phyloP scores from a whole-genome alignment of 257 asterid genomes.

The Solanum raphanifolium region DNA sequence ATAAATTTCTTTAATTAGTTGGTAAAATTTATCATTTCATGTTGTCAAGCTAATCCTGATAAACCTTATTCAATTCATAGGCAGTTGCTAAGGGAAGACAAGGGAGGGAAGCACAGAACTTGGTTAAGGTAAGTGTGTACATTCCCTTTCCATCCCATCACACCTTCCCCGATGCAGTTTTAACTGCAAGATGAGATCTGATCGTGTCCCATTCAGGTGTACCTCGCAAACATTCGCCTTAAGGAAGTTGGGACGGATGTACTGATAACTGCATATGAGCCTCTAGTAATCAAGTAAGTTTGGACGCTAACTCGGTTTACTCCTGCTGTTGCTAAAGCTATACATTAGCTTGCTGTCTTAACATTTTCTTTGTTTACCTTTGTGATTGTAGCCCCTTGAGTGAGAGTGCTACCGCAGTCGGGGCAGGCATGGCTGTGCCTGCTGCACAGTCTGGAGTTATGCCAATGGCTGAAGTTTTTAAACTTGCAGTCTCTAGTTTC shows the following conservation, averaged over 20 bases:
- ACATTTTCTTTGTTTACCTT: background rate
- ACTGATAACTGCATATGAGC: slow-evolving; percentile 81
- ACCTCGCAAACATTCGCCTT: slow-evolving; percentile 85
- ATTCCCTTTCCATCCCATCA: background rate
- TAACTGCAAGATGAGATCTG: background rate
- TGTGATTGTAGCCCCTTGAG: slow-evolving; percentile 57
- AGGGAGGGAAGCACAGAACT: slow-evolving; percentile 87
- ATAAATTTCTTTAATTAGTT: background rate
- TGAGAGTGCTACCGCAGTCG: slow-evolving; percentile 62
- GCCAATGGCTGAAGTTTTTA: slow-evolving; percentile 78
- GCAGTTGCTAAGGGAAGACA: slow-evolving; percentile 86
- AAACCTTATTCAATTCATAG: slow-evolving; percentile 22
- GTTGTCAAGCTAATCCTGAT: background rate
- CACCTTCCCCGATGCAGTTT: background rate
- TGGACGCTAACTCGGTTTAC: background rate
- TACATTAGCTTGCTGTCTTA: background rate
- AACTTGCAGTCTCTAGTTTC: slow-evolving; percentile 59
- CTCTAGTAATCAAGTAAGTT: slow-evolving; percentile 66
- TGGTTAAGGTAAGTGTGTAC: slow-evolving; percentile 45
- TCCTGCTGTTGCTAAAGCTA: background rate
- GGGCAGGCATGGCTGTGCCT: slow-evolving; percentile 69
- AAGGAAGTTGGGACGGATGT: slow-evolving; percentile 76
- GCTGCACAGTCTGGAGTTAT: slow-evolving; percentile 53
- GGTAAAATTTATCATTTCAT: background rate
- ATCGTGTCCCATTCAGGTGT: slow-evolving; percentile 45